A percentile compares a stretch with the other conserved stretches of the same genome.
phyloP scores from a whole-genome alignment of 805 yeast genomes.

The Spathaspora passalidarum region DNA sequence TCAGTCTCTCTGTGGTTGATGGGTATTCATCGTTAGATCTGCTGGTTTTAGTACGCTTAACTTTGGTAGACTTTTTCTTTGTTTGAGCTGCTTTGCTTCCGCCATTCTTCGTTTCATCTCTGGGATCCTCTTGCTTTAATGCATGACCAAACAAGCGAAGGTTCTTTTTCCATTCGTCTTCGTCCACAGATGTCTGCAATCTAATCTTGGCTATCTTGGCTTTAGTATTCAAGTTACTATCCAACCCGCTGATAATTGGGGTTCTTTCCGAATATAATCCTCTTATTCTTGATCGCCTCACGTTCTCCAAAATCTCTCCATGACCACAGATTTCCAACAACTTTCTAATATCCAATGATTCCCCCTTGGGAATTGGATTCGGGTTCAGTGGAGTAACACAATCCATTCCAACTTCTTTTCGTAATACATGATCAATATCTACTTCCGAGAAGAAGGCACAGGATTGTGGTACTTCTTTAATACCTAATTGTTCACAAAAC shows the following conservation, averaged over 20 bases:
- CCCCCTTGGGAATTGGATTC: slow-evolving; percentile 71
- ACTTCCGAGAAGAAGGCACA: slow-evolving; percentile 95
- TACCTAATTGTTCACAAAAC: slow-evolving; percentile 90
- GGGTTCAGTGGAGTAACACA: slow-evolving; percentile 91
- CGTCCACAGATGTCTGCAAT: slow-evolving; percentile 22
- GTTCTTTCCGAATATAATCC: slow-evolving; percentile 14
- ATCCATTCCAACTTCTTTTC: slow-evolving; percentile 91
- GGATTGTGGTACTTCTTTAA: slow-evolving; percentile 85
- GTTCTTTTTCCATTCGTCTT: not conserved
- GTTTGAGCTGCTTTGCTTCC: too few species aligned
- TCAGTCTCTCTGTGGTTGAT: too few species aligned
- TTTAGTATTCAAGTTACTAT: slow-evolving; percentile 17
- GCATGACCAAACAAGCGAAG: not conserved
- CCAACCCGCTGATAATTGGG: slow-evolving; percentile 26
- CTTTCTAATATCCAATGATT: slow-evolving; percentile 58
- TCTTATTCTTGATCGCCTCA: not conserved
- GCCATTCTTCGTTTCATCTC: not conserved
- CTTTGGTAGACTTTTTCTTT: too few species aligned
- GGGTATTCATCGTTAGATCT: too few species aligned
- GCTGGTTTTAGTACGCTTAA: too few species aligned
- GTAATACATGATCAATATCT: slow-evolving; percentile 80
- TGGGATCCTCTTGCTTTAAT: not conserved
- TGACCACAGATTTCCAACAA: slow-evolving; percentile 39
- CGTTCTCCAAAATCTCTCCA: slow-evolving; percentile 3
- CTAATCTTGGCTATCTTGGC: slow-evolving; percentile 20